These are phyloP conservation scores for Citrus australasica DNA, from an alignment of 345 rosid species.

Conservation along the genomic window DNA sequence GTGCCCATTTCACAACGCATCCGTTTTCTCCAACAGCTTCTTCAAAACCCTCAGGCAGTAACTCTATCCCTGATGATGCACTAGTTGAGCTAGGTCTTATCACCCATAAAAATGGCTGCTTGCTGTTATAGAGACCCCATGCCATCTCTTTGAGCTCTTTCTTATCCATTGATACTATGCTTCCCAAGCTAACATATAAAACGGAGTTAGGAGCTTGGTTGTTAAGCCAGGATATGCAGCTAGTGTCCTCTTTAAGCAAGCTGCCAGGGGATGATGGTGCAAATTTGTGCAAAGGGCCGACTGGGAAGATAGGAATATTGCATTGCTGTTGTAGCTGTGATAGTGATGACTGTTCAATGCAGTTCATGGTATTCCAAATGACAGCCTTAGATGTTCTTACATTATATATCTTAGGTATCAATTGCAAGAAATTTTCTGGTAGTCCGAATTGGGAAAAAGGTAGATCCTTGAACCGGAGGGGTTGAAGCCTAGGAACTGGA, in stretches of 20 bases:
- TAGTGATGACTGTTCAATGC: slow-evolving; percentile 16
- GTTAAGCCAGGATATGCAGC: slow-evolving; percentile 29
- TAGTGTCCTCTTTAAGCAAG: slow-evolving; percentile 23
- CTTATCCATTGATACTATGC: slow-evolving; percentile 11
- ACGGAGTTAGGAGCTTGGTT: slow-evolving; percentile 23
- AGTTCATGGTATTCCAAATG: slow-evolving; percentile 29
- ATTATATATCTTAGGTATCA: slow-evolving; percentile 2
- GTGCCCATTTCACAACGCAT: slow-evolving; percentile 46
- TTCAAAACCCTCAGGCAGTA: slow-evolving; percentile 1
- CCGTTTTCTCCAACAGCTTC: slow-evolving; percentile 29
- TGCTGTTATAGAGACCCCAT: slow-evolving; percentile 25
- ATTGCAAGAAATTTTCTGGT: slow-evolving; percentile 8
- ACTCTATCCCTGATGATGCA: not conserved
- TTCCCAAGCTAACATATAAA: slow-evolving; percentile 25
- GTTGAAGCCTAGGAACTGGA: slow-evolving; percentile 11
- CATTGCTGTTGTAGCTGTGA: not conserved
- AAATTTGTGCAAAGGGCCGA: slow-evolving; percentile 33
- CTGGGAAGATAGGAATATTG: slow-evolving; percentile 13
- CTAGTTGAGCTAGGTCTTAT: slow-evolving; percentile 8
- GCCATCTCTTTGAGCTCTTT: slow-evolving; percentile 25
- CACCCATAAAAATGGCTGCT: slow-evolving; percentile 32
- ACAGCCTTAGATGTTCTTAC: slow-evolving; percentile 21
- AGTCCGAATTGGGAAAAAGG: not conserved
- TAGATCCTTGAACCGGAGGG: slow-evolving; percentile 29
- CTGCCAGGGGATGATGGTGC: slow-evolving; percentile 10